These are phyloP conservation scores for Apiospora arundinis DNA, from an alignment of 2,329 filamentous ascomycete species.

Conservation along the genomic window DNA sequence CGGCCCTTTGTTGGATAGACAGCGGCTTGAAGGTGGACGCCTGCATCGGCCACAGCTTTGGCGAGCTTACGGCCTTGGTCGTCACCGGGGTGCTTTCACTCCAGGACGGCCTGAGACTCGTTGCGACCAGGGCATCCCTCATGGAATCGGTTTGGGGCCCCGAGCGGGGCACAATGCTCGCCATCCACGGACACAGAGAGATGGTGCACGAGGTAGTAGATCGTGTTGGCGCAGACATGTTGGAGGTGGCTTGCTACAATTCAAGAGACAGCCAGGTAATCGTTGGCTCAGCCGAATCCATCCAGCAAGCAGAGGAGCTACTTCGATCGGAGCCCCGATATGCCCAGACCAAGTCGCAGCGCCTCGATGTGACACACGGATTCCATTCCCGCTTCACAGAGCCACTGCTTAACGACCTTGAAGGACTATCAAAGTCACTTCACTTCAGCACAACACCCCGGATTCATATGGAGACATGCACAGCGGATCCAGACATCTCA, in stretches of 20 bases:
- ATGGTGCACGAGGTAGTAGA: conserved; percentile 9
- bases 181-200: conserved; percentile 29
- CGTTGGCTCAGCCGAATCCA: conserved; percentile 25
- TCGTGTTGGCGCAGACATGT: neutral
- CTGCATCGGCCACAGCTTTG: conserved; percentile 48
- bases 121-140: conserved; percentile 40
- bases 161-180: conserved; percentile 45
- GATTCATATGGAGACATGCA: conserved; percentile 20
- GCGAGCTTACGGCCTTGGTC: conserved; percentile 44
- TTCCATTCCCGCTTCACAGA: conserved; percentile 34
- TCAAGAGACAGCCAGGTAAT: conserved; percentile 30
- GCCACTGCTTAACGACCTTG: conserved; percentile 24
- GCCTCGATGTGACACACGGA: conserved; percentile 32
- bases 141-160: conserved; percentile 42
- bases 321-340: conserved; percentile 3
- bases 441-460: neutral
- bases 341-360: conserved; percentile 23
- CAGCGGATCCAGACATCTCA: neutral
- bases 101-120: conserved; percentile 38
- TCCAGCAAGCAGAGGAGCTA: conserved; percentile 19
- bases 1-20: conserved; percentile 43
- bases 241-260: conserved; percentile 29
- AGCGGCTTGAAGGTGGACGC: conserved; percentile 38
- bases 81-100: conserved; percentile 42
- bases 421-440: neutral